A percentile compares a stretch with the other conserved stretches of the same genome.
These are phyloP conservation scores for Ophiosphaerella korrae DNA, from an alignment of 2,329 filamentous ascomycete genomes.

Conservation along the genomic window DNA sequence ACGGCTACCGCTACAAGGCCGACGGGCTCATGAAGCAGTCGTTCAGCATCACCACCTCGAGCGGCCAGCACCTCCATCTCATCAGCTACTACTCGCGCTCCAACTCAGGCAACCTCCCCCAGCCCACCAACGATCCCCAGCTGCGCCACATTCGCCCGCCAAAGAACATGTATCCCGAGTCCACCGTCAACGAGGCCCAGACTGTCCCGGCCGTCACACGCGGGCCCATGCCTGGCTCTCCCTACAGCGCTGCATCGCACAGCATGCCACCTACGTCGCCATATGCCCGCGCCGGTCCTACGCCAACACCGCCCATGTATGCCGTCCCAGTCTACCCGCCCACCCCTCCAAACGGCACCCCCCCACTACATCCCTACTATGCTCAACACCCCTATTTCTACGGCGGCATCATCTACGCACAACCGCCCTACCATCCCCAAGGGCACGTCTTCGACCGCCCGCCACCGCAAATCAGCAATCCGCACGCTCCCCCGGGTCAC, in stretches of 20 bases:
- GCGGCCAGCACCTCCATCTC: slow-evolving; percentile 88
- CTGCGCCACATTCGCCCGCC: slow-evolving; percentile 82
- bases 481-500: slow-evolving; percentile 42
- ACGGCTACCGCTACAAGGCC: slow-evolving; percentile 64
- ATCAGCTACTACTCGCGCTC: slow-evolving; percentile 96
- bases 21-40: slow-evolving; percentile 99
- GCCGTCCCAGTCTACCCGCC: slow-evolving; percentile 49
- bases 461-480: slow-evolving; percentile 47
- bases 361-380: slow-evolving; percentile 49
- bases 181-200: slow-evolving; percentile 83
- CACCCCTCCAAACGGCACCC: slow-evolving; percentile 49
- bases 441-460: slow-evolving; percentile 40
- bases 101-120: slow-evolving; percentile 74
- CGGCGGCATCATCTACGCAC: slow-evolving; percentile 41
- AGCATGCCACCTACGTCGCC: slow-evolving; percentile 61
- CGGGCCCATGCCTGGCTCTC: slow-evolving; percentile 66
- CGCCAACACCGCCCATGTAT: slow-evolving; percentile 49
- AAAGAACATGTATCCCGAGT: slow-evolving; percentile 97
- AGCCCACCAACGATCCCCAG: slow-evolving; percentile 79
- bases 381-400: slow-evolving; percentile 42
- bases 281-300: slow-evolving; percentile 51
- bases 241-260: slow-evolving; percentile 58
- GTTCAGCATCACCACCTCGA: slow-evolving; percentile 95
- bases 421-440: slow-evolving; percentile 34
- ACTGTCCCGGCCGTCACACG: slow-evolving; percentile 81